Conservation (phyloP, 139 green algal species). For the Tetraselmis striata region DNA sequence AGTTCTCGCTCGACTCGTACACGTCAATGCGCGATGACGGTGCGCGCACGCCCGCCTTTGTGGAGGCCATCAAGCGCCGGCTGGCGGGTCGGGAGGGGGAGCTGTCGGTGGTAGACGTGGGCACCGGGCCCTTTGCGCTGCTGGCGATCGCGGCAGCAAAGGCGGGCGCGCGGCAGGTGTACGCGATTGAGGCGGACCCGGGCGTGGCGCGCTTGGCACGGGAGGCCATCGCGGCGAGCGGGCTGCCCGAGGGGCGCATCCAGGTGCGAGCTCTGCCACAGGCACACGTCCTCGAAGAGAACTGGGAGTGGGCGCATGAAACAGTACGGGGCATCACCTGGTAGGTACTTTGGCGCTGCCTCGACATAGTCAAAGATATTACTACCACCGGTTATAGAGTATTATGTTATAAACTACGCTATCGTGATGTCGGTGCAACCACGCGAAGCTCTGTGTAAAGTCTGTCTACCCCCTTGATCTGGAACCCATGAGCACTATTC, state of each 20-base stretch:
- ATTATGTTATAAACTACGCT: no score
- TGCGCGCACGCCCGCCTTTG: neutral
- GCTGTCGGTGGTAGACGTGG: neutral
- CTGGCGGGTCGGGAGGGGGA: neutral
- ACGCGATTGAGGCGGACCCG: neutral
- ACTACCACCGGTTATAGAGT: no score
- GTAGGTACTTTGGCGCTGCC: no score
- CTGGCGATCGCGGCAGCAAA: neutral
- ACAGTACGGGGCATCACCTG: no score
- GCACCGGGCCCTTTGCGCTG: neutral
- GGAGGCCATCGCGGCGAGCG: neutral
- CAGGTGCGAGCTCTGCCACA: no score
- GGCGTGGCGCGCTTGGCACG: neutral
- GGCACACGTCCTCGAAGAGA: no score
- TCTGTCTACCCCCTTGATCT: no score
- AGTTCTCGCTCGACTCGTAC: neutral
- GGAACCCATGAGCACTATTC: no score
- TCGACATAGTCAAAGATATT: no score
- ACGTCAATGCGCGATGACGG: neutral
- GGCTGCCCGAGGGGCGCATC: neutral
- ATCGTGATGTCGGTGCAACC: no score
- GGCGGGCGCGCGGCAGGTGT: neutral
- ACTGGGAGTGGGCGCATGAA: no score
- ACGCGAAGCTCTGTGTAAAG: no score
- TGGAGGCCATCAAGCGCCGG: neutral